A percentile compares a stretch with the other conserved stretches of the same genome.
phyloP scores from a whole-genome alignment of 1,139 yeast species.

The Zygosaccharomyces pseudobailii region DNA sequence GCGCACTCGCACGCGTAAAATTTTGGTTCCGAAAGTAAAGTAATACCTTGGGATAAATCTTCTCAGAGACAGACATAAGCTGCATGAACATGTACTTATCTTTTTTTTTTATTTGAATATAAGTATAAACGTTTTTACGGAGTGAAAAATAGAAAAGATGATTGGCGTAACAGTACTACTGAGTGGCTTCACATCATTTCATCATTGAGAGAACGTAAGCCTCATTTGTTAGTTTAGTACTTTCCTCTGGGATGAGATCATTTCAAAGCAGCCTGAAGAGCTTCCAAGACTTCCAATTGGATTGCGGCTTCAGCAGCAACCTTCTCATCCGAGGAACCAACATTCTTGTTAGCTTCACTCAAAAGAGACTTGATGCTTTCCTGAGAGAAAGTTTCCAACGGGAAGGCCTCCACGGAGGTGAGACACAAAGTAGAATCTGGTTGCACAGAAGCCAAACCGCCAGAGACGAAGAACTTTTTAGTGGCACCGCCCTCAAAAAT shows the following conservation, averaged over 20 bases:
- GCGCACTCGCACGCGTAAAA: conserved; percentile 1
- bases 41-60: background rate
- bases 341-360: conserved; percentile 94
- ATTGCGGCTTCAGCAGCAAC: conserved; percentile 93
- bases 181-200: background rate
- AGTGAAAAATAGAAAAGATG: background rate
- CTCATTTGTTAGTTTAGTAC: background rate
- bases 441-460: conserved; percentile 95
- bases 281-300: conserved; percentile 94
- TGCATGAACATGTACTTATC: background rate
- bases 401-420: conserved; percentile 94
- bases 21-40: background rate
- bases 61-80: background rate
- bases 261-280: conserved; percentile 84
- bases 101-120: background rate
- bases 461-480: conserved; percentile 84
- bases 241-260: conserved; percentile 33
- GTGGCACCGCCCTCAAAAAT: conserved; percentile 75
- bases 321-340: conserved; percentile 75
- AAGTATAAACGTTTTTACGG: conserved; percentile 1
- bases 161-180: background rate
- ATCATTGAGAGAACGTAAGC: background rate
- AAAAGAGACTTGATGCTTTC: conserved; percentile 76
- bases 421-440: conserved; percentile 90
- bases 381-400: conserved; percentile 81